A percentile compares a stretch with the other conserved stretches of the same genome.
phyloP scores from a whole-genome alignment of 257 asterid genomes.

The Solanum peruvianum region DNA sequence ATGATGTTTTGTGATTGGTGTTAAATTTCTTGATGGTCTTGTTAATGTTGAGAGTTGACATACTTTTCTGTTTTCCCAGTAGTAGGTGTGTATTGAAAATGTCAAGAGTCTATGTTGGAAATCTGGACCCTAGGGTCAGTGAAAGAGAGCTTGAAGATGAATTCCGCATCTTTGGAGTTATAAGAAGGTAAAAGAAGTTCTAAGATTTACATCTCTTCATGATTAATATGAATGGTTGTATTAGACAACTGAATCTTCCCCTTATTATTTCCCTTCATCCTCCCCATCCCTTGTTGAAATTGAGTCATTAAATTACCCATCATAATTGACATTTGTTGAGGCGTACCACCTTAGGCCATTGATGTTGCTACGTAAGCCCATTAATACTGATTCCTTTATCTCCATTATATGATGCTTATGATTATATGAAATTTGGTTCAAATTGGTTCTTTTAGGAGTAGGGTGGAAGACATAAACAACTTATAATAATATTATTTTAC shows the following conservation, averaged over 20 bases:
- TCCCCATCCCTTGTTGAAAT: not conserved
- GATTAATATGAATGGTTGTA: not conserved
- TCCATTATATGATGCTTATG: not conserved
- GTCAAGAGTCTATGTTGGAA: conserved; percentile 86
- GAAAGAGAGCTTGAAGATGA: conserved; percentile 96
- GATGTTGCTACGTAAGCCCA: not conserved
- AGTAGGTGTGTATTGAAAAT: conserved; percentile 29
- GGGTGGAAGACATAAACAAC: not conserved
- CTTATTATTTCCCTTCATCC: not conserved
- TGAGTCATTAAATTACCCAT: not conserved
- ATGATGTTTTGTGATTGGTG: not conserved
- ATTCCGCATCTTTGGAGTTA: conserved; percentile 70
- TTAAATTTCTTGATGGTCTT: not conserved
- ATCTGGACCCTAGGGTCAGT: conserved; percentile 77
- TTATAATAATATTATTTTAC: not conserved
- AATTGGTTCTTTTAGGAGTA: not conserved
- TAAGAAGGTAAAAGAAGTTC: conserved; percentile 46
- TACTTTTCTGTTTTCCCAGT: not conserved
- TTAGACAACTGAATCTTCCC: not conserved
- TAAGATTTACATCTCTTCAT: not conserved
- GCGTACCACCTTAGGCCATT: not conserved
- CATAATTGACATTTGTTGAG: not conserved
- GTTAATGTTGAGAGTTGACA: not conserved
- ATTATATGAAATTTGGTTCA: not conserved
- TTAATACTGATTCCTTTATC: not conserved